These are phyloP conservation scores for Linum lewisii DNA, from an alignment of 345 rosid species.

Conservation along the genomic window DNA sequence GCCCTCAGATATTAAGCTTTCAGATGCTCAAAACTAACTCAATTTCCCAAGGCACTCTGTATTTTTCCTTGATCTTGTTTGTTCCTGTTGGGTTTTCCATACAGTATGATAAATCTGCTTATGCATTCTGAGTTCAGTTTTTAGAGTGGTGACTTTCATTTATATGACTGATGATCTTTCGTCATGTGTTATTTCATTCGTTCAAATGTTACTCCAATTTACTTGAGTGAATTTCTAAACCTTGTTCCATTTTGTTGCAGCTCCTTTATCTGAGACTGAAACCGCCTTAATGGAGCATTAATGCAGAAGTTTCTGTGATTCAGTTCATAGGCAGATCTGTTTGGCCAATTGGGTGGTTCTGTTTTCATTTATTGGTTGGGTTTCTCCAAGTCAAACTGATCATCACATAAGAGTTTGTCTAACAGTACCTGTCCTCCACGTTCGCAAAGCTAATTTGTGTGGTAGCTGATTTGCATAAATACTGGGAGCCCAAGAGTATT, in stretches of 20 bases:
- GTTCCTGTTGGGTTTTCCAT: not conserved
- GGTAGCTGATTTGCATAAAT: not conserved
- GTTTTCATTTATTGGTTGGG: not conserved
- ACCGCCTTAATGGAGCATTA: not conserved
- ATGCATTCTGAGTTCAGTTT: slow-evolving; percentile 5
- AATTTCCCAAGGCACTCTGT: not conserved
- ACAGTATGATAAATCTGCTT: not conserved
- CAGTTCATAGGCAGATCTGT: not conserved
- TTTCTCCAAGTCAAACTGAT: not conserved
- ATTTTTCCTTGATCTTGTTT: not conserved
- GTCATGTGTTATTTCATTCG: too few relatives aligned
- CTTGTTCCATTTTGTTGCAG: not conserved
- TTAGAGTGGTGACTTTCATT: too few relatives aligned
- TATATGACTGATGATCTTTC: not conserved
- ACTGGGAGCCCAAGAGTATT: not conserved
- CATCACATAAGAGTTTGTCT: not conserved
- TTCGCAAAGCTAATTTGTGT: not conserved
- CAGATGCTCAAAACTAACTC: not conserved
- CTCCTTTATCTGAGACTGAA: not conserved
- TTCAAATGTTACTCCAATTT: not conserved
- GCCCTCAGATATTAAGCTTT: not conserved
- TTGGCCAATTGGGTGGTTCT: not conserved
- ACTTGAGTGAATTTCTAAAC: not conserved
- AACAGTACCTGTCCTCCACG: not conserved
- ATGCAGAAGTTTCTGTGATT: not conserved